Evolutionary conservation across 345 rosid genomes (phyloP), one percentile per base, ranked within the genome.

Genomic region (Crucihimalaya himalaica): DNA sequence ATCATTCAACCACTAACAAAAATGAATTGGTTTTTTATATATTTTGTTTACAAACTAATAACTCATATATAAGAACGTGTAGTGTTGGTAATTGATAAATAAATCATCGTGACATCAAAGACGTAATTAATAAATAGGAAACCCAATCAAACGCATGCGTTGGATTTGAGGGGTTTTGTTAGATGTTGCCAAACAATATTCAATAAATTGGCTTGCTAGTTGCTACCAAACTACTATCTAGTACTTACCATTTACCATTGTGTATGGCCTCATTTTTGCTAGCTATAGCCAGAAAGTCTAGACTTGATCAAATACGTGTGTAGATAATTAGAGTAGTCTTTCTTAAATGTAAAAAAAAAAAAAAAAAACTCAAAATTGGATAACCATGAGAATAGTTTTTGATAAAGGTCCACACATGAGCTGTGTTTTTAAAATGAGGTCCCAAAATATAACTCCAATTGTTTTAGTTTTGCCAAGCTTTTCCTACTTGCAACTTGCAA

Each of bases 381-480:
- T 61, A 50, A 56, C 23, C 10, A 73, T 55, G 47, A 50, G 62
- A 48, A 42, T 19, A 40, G 46, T 74, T 19, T 8, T 51, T 15
- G 16, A 50, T 39, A 59, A 42, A 67, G 74, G 79, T 75, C 79
- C 79, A 68, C 79, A 62, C 39, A 60, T 75, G 69, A 75, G 79
- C 79, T 75, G 74, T 75, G 52, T 29, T 60, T 75, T 61, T 8
- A 31, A 21, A 31, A 21, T 61, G 52, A 18, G 74, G 29, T 14
- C 50, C 70, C 74, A 75, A 52, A 68, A 51, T 12, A 52, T 31
- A 52, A 34, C 58, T 75, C 64, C 39, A 28, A 12, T 61, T 52
- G 55, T 21, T 28, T 60, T n/a, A 51, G 61, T 59, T 48, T 67
- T 29, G 48, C 56, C 69, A 42, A 52, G 47, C 12, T 50, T 75